Conservation (phyloP, 2,329 filamentous ascomycete species). For the Neopestalotiopsis clavispora region DNA sequence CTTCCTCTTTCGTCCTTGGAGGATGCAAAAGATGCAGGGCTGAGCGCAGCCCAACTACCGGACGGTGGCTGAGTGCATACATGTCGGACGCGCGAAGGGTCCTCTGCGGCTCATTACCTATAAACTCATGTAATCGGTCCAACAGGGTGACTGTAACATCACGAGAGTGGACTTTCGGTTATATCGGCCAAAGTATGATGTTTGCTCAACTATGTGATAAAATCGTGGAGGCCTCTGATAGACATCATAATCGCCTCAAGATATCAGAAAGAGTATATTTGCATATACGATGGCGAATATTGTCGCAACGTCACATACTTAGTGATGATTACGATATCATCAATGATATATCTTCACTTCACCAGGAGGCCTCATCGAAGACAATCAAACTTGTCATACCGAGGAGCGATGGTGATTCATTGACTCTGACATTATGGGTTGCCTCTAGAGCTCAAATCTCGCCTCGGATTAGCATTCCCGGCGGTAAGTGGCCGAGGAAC, state of each 20-base stretch:
- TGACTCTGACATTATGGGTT: too few species aligned
- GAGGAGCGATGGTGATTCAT: too few species aligned
- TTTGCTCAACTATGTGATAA: not conserved
- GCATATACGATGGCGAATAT: not conserved
- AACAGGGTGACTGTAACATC: not conserved
- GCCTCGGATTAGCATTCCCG: too few species aligned
- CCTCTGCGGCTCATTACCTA: not conserved
- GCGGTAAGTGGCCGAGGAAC: too few species aligned
- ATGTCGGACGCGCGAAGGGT: not conserved
- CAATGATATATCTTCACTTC: too few species aligned
- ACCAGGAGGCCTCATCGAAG: too few species aligned
- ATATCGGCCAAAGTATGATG: not conserved
- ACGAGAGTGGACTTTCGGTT: not conserved
- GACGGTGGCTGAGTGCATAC: constrained; percentile 6
- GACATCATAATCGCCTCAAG: not conserved
- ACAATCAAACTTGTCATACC: too few species aligned
- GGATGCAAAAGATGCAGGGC: not conserved
- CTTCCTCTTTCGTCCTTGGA: not conserved
- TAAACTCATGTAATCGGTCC: not conserved
- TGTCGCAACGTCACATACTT: not conserved
- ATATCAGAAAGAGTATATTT: not conserved
- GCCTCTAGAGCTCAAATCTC: too few species aligned
- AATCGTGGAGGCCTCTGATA: not conserved
- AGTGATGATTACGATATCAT: not conserved
- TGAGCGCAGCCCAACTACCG: not conserved